phyloP scores from a whole-genome alignment of 768 basidiomycete species.

The Psilocybe sp. region DNA sequence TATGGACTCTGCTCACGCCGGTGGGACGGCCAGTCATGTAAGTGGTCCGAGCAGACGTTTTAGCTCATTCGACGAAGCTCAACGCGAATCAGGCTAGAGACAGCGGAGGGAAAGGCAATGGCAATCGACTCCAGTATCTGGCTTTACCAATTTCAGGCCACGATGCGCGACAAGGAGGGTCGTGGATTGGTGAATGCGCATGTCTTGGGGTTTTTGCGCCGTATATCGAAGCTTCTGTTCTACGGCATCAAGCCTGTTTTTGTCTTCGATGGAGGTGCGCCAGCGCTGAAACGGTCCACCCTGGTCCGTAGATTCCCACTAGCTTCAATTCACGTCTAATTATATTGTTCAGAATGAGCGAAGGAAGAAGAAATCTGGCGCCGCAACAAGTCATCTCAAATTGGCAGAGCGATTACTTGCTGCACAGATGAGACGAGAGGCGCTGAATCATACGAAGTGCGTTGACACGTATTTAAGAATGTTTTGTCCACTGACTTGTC shows the following conservation, averaged over 20 bases:
- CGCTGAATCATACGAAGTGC: constrained; percentile 64
- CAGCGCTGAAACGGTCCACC: constrained; percentile 82
- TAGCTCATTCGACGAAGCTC: not conserved
- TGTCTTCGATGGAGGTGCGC: constrained; percentile 97
- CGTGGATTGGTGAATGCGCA: constrained; percentile 89
- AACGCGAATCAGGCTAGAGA: constrained; percentile 67
- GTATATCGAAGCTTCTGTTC: constrained; percentile 92
- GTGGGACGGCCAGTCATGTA: constrained; percentile 93
- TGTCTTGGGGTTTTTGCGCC: constrained; percentile 83
- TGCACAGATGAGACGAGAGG: constrained; percentile 89
- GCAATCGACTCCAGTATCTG: constrained; percentile 99
- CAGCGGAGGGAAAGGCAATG: constrained; percentile 89
- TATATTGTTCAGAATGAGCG: constrained; percentile 63
- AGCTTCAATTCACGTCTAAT: not conserved
- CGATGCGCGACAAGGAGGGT: constrained; percentile 98
- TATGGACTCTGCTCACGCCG: constrained; percentile 92
- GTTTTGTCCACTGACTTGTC: not conserved
- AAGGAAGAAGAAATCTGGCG: constrained; percentile 88
- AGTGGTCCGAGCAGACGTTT: constrained; percentile 20
- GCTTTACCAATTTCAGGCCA: constrained; percentile 99
- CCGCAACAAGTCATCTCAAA: constrained; percentile 79
- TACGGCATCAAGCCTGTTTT: constrained; percentile 99
- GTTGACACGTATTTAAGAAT: constrained; percentile 13
- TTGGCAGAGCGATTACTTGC: constrained; percentile 91
- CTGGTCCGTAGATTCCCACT: constrained; percentile 52